Percentiles rank a stretch among this genome's conserved stretches.
These are phyloP conservation scores for Amphirosellinia nigrospora DNA, from an alignment of 495 filamentous ascomycete species.

Conservation along the genomic window DNA sequence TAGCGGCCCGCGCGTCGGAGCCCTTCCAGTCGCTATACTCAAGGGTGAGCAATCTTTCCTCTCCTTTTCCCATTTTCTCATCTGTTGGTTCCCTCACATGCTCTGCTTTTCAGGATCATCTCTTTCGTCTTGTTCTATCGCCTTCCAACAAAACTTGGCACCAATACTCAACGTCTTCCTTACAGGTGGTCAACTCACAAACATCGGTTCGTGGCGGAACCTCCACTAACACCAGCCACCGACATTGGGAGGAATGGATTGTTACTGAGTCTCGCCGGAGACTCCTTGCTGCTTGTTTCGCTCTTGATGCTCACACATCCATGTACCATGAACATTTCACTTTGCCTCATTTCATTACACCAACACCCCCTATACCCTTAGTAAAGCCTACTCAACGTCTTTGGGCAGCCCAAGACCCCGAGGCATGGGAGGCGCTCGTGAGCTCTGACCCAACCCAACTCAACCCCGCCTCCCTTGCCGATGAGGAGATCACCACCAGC, in stretches of 20 bases:
- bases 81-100: conserved; percentile 47
- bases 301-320: conserved; percentile 57
- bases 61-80: conserved; percentile 37
- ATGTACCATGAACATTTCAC: conserved; percentile 53
- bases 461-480: conserved; percentile 35
- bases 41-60: conserved; percentile 55
- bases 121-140: conserved; percentile 45
- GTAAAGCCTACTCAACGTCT: conserved; percentile 42
- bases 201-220: conserved; percentile 38
- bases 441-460: conserved; percentile 35
- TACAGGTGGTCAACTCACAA: conserved; percentile 47
- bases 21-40: conserved; percentile 58
- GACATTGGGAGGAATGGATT: conserved; percentile 56
- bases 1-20: conserved; percentile 48
- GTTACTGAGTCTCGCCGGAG: conserved; percentile 55
- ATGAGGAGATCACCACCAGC: conserved; percentile 40
- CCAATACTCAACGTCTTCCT: conserved; percentile 54
- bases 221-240: conserved; percentile 32
- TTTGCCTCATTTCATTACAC: conserved; percentile 35
- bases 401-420: conserved; percentile 47
- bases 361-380: conserved; percentile 46
- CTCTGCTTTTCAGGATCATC: conserved; percentile 41
- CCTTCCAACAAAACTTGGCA: conserved; percentile 43
- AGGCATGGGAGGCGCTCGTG: conserved; percentile 42
- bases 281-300: conserved; percentile 56